phyloP scores from a whole-genome alignment of 2,329 filamentous ascomycete species.

The Aspergillus proliferans region DNA sequence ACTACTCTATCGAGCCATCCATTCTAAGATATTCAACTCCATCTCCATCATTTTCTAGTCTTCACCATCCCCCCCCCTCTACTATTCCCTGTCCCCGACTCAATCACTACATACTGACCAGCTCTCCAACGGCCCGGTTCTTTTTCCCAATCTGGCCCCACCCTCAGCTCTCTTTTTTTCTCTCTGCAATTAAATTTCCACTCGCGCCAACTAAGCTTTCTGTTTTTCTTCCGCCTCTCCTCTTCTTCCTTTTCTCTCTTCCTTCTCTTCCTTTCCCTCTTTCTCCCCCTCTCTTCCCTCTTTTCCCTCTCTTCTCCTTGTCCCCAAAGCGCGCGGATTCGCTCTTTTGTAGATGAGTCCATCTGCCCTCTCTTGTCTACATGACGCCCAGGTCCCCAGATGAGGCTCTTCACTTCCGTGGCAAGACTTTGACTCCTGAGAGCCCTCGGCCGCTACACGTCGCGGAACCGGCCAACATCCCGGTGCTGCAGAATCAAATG shows the following conservation, averaged over 20 bases:
- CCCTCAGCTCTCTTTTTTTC: constrained; percentile 25
- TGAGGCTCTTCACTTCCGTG: constrained; percentile 53
- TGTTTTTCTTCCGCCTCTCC: not conserved
- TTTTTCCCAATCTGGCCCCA: constrained; percentile 31
- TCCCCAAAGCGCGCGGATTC: constrained; percentile 1
- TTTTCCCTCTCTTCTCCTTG: constrained; percentile 1
- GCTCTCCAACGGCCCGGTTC: constrained; percentile 11
- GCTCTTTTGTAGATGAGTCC: constrained; percentile 35
- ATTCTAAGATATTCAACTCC: no score
- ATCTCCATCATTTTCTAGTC: no score
- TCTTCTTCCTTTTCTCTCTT: not conserved
- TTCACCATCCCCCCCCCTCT: no score
- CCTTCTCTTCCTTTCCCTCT: constrained; percentile 3
- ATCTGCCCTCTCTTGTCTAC: constrained; percentile 36
- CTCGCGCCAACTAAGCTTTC: not conserved
- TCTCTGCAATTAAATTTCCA: not conserved
- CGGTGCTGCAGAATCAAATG: constrained; percentile 65
- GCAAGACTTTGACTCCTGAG: constrained; percentile 61
- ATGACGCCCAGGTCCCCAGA: constrained; percentile 49
- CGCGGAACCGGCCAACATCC: constrained; percentile 62
- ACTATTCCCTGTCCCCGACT: no score
- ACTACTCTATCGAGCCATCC: no score
- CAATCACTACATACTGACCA: no score
- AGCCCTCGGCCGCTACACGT: constrained; percentile 65
- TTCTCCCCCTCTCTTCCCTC: not conserved